These are phyloP conservation scores for Tinospora cordifolia DNA, from an alignment of 164 flowering plant species.

Conservation along the genomic window DNA sequence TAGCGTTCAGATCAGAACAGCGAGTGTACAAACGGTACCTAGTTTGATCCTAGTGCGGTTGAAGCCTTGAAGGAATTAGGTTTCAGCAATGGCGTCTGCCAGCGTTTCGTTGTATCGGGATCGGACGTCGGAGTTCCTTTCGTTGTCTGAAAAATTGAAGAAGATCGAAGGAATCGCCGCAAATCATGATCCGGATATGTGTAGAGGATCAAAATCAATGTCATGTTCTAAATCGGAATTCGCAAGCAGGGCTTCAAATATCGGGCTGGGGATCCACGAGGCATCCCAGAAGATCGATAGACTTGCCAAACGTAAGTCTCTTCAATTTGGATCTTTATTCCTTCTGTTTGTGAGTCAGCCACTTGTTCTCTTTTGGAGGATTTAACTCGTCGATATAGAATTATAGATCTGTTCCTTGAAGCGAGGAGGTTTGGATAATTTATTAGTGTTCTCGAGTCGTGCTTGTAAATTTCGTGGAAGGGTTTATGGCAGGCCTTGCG, in stretches of 20 bases:
- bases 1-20: too few relatives aligned
- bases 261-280: constrained; percentile 65
- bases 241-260: constrained; percentile 58
- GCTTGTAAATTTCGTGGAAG: neutral
- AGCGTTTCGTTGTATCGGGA: constrained; percentile 47
- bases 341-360: neutral
- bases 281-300: constrained; percentile 58
- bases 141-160: constrained; percentile 48
- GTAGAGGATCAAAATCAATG: constrained; percentile 17
- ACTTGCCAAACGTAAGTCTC: constrained; percentile 51
- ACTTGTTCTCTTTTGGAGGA: neutral
- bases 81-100: constrained; percentile 27
- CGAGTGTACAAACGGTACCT: too few relatives aligned
- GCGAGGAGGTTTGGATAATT: neutral
- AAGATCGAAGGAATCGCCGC: constrained; percentile 35
- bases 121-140: constrained; percentile 78
- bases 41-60: neutral
- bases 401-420: neutral
- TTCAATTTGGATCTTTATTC: neutral
- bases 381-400: neutral
- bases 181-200: constrained; percentile 17
- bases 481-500: neutral
- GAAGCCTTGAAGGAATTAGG: neutral
- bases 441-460: neutral
- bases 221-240: constrained; percentile 53